Percentiles rank a stretch among this genome's conserved stretches.
Conservation (phyloP, 352 stramenopile species). For the Globisporangium iwayamae region DNA sequence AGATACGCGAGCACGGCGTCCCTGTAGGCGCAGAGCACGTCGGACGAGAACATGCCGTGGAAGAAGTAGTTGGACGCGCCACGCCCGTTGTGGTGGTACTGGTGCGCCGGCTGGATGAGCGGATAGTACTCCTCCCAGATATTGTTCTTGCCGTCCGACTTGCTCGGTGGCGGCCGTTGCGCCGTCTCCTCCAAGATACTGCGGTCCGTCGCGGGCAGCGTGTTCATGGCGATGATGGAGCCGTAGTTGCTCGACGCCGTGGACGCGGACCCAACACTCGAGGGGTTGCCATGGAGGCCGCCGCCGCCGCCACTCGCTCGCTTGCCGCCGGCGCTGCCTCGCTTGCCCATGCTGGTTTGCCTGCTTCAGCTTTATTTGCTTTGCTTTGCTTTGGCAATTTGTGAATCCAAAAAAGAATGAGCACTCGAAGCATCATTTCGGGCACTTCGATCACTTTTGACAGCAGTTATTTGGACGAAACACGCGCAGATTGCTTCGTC, state of each 20-base stretch:
- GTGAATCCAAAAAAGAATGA: not conserved
- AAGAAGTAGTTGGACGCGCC: slow-evolving; percentile 85
- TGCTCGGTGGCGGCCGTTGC: slow-evolving; percentile 5
- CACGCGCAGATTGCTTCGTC: no score
- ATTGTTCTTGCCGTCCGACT: slow-evolving; percentile 30
- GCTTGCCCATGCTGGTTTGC: slow-evolving; percentile 31
- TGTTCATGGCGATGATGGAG: slow-evolving; percentile 8
- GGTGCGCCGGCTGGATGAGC: slow-evolving; percentile 77
- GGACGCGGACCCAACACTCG: slow-evolving; percentile 10
- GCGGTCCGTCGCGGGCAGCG: not conserved
- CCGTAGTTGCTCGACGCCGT: slow-evolving; percentile 29
- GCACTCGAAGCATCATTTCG: not conserved
- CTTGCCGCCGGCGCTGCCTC: slow-evolving; percentile 28
- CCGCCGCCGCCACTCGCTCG: slow-evolving; percentile 22
- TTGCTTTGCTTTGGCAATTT: not conserved
- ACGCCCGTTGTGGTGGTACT: slow-evolving; percentile 75
- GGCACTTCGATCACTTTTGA: not conserved
- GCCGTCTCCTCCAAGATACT: not conserved
- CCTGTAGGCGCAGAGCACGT: slow-evolving; percentile 81
- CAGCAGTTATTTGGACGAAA: no score
- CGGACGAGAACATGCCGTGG: slow-evolving; percentile 84
- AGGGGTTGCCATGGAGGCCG: slow-evolving; percentile 22
- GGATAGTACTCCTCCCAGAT: slow-evolving; percentile 90
- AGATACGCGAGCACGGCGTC: slow-evolving; percentile 81
- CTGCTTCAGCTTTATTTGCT: not conserved